A percentile compares a stretch with the other conserved stretches of the same genome.
phyloP scores from a whole-genome alignment of 768 basidiomycete species.

The Chalciporus pseudorubinellus region DNA sequence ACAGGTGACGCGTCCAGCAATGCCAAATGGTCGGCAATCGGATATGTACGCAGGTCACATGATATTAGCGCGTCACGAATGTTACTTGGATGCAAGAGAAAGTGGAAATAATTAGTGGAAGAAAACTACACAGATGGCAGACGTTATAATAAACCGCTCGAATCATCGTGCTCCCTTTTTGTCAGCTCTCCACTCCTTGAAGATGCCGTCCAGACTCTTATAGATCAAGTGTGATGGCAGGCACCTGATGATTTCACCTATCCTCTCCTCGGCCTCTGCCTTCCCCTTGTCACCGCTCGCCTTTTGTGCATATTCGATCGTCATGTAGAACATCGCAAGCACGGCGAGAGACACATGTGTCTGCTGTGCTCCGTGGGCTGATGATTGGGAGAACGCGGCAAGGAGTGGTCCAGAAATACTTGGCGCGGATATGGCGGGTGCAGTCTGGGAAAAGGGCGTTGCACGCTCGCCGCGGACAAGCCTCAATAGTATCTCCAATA shows the following conservation, averaged over 20 bases:
- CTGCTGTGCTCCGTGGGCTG: constrained; percentile 83
- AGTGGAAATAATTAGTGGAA: constrained; percentile 7
- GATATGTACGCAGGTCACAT: constrained; percentile 22
- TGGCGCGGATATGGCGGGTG: constrained; percentile 60
- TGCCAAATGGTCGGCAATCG: constrained; percentile 17
- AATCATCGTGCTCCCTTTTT: constrained; percentile 64
- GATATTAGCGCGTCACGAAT: constrained; percentile 3
- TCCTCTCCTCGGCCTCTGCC: constrained; percentile 66
- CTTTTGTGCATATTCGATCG: constrained; percentile 77
- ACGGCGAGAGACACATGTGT: constrained; percentile 94
- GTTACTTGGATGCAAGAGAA: no score
- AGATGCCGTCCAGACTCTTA: constrained; percentile 91
- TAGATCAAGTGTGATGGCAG: constrained; percentile 85
- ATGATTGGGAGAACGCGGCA: constrained; percentile 67
- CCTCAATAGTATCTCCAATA: constrained; percentile 89
- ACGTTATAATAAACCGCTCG: constrained; percentile 8
- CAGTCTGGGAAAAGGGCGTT: constrained; percentile 61
- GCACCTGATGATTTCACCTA: constrained; percentile 88
- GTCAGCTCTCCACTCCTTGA: constrained; percentile 86
- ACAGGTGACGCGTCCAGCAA: constrained; percentile 35
- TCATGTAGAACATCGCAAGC: constrained; percentile 84
- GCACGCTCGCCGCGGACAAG: constrained; percentile 89
- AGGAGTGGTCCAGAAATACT: constrained; percentile 67
- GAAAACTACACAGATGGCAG: constrained; percentile 3
- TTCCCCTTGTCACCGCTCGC: constrained; percentile 66